These are phyloP conservation scores for Mortierella hygrophila DNA, from an alignment of 192 early-diverging fungal genomes.

Conservation along the genomic window DNA sequence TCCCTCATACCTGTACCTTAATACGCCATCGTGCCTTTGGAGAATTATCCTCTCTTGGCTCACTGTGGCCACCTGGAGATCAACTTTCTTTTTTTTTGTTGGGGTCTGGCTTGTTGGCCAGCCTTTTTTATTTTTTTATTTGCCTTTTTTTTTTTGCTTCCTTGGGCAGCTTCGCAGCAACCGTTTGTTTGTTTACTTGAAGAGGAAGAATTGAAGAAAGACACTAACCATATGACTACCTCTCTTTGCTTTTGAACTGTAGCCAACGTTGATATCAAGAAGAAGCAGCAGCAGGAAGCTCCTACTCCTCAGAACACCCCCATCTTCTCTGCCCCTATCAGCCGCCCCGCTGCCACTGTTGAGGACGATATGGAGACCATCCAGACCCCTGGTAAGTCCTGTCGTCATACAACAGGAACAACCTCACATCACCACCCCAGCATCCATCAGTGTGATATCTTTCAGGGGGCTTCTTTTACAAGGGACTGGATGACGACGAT, in stretches of 20 bases:
- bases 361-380: conserved; percentile 66
- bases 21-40: neutral
- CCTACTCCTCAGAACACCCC: conserved; percentile 71
- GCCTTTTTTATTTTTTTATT: neutral
- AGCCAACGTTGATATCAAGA: conserved; percentile 67
- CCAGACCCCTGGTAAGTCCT: conserved; percentile 48
- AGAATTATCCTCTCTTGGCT: neutral
- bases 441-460: neutral
- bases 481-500: neutral
- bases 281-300: conserved; percentile 64
- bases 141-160: neutral
- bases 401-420: neutral
- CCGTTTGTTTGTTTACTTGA: no score
- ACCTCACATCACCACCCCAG: neutral
- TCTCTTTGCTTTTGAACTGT: neutral
- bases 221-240: neutral
- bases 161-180: neutral
- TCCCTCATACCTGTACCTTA: neutral
- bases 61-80: neutral
- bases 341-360: conserved; percentile 59
- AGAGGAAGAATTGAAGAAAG: neutral
- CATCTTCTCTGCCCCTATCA: conserved; percentile 67
- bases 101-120: neutral
- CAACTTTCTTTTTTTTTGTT: neutral
- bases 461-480: neutral